Conservation (phyloP, 2,329 filamentous ascomycete genomes). For the Calonectria pteridis region DNA sequence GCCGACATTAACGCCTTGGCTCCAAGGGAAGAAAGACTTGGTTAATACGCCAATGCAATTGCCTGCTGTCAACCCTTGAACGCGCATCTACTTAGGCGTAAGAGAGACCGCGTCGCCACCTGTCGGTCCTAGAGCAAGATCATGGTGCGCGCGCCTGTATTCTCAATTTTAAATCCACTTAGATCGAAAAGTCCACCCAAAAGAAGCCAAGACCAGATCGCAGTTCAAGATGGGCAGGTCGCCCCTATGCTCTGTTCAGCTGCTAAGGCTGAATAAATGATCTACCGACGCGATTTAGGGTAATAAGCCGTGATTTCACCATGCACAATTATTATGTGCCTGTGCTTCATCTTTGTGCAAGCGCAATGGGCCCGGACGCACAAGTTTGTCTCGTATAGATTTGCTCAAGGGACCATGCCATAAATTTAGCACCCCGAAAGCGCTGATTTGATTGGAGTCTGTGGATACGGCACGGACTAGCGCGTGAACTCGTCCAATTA, state of each 20-base stretch:
- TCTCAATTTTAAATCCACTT: not conserved
- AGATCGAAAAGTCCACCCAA: not conserved
- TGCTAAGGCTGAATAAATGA: not conserved
- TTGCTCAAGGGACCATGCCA: not conserved
- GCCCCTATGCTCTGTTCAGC: not conserved
- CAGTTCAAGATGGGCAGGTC: not conserved
- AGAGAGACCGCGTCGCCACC: not conserved
- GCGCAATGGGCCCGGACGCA: too few species aligned
- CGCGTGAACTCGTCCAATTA: not conserved
- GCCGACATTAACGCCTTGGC: too few species aligned
- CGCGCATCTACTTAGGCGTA: not conserved
- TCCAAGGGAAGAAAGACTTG: too few species aligned
- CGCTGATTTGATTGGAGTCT: not conserved
- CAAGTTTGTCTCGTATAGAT: not conserved
- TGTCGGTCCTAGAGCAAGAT: not conserved
- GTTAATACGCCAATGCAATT: too few species aligned
- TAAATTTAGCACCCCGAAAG: not conserved
- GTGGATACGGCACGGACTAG: not conserved
- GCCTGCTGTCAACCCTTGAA: too few species aligned
- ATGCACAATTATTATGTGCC: not conserved
- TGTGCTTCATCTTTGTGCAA: too few species aligned
- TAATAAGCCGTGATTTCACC: not conserved
- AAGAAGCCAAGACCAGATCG: not conserved
- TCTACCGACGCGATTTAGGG: not conserved
- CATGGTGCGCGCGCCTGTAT: not conserved